These are phyloP conservation scores for Mycena galericulata DNA, from an alignment of 768 basidiomycete genomes.

Conservation along the genomic window DNA sequence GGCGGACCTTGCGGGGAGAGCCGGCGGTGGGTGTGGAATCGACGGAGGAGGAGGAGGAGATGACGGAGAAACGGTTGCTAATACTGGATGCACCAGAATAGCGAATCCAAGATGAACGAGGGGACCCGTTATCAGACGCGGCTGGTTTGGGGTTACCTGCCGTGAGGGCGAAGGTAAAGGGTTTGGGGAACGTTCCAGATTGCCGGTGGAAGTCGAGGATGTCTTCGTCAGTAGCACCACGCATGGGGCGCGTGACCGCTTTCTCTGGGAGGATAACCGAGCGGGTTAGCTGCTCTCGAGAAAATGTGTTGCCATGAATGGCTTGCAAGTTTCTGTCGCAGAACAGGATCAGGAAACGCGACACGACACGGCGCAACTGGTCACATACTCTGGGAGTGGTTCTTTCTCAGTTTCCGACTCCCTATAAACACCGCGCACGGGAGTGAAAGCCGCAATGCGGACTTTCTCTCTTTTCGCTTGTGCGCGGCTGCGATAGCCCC, in stretches of 20 bases:
- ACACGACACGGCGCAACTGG: neutral
- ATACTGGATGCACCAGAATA: conserved; percentile 46
- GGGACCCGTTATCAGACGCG: conserved; percentile 37
- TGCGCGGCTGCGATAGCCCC: conserved; percentile 55
- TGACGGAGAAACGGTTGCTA: conserved; percentile 53
- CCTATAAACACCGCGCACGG: conserved; percentile 59
- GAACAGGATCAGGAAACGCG: neutral
- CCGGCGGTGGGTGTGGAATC: conserved; percentile 48
- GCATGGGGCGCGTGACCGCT: conserved; percentile 50
- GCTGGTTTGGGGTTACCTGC: conserved; percentile 37
- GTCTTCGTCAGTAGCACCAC: conserved; percentile 50
- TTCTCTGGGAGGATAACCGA: conserved; percentile 67
- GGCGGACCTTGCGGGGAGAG: conserved; percentile 66
- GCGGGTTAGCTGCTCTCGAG: conserved; percentile 55
- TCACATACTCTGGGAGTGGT: conserved; percentile 39
- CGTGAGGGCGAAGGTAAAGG: conserved; percentile 55
- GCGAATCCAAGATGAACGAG: conserved; percentile 44
- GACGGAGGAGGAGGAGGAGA: conserved; percentile 52
- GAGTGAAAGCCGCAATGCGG: conserved; percentile 58
- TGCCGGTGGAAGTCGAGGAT: conserved; percentile 58
- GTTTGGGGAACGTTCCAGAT: conserved; percentile 56
- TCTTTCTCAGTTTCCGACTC: conserved; percentile 38
- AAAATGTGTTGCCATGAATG: conserved; percentile 44
- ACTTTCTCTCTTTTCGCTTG: conserved; percentile 49
- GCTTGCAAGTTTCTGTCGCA: conserved; percentile 24